A percentile compares a stretch with the other conserved stretches of the same genome.
These are phyloP conservation scores for Penstemon barbatus DNA, from an alignment of 257 asterid species.

Conservation along the genomic window DNA sequence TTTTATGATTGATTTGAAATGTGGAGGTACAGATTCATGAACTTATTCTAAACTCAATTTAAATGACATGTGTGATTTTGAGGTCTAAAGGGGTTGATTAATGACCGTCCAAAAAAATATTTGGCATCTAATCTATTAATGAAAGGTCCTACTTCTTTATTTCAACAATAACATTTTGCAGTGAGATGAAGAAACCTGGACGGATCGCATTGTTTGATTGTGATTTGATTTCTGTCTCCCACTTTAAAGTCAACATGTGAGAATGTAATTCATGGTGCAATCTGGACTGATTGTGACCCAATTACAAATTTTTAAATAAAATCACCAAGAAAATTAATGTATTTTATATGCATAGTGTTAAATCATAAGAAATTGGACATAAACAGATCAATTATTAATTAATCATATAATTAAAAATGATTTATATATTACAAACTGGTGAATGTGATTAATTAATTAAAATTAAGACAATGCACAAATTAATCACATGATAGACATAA, in stretches of 20 bases:
- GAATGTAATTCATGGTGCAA: background rate
- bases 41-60: constrained; percentile 18
- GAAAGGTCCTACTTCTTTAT: constrained; percentile 24
- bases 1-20: constrained; percentile 24
- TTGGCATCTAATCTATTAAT: constrained; percentile 16
- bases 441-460: background rate
- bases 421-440: constrained; percentile 12
- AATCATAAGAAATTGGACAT: background rate
- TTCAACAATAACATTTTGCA: background rate
- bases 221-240: constrained; percentile 25
- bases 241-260: constrained; percentile 20
- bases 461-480: constrained; percentile 2
- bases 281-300: constrained; percentile 23
- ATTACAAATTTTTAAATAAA: background rate
- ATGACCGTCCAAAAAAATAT: constrained; percentile 26
- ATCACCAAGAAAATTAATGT: no score
- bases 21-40: constrained; percentile 39
- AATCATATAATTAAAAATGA: constrained; percentile 5
- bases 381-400: constrained; percentile 6
- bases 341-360: no score
- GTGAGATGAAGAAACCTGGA: background rate
- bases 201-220: constrained; percentile 1
- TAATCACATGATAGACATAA: constrained; percentile 21
- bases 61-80: constrained; percentile 31
- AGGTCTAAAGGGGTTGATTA: constrained; percentile 22